Evolutionary conservation across 805 yeast species (phyloP).

Genomic region (Candida parachauliodes): DNA sequence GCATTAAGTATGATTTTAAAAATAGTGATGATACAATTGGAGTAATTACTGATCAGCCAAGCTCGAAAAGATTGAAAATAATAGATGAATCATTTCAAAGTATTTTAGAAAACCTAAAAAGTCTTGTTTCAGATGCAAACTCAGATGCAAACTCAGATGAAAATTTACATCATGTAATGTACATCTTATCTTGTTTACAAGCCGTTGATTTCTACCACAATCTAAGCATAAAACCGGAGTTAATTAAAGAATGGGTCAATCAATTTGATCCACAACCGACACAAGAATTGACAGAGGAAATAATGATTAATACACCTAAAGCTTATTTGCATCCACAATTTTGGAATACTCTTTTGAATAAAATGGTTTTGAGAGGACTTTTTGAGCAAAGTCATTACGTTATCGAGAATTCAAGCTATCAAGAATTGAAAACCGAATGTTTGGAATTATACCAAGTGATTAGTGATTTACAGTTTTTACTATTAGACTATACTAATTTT

Average conservation of each 20-base stretch:
- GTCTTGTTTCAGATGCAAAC: slow-evolving; percentile 21
- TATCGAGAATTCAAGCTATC: slow-evolving; percentile 41
- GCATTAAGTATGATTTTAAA: slow-evolving; percentile 13
- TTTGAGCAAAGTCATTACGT: slow-evolving; percentile 52
- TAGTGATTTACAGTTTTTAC: slow-evolving; percentile 36
- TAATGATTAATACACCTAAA: slow-evolving; percentile 39
- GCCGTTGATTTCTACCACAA: slow-evolving; percentile 45
- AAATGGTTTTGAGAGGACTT: slow-evolving; percentile 58
- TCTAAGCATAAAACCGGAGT: slow-evolving; percentile 38
- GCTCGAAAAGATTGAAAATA: neutral
- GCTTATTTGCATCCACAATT: slow-evolving; percentile 52
- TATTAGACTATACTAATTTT: slow-evolving; percentile 40
- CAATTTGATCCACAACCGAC: slow-evolving; percentile 67
- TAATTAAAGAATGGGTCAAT: slow-evolving; percentile 61
- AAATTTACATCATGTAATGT: slow-evolving; percentile 39
- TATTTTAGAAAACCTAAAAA: slow-evolving; percentile 25
- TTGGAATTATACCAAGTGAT: slow-evolving; percentile 35
- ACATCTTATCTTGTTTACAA: slow-evolving; percentile 55
- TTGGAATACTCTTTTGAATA: slow-evolving; percentile 59
- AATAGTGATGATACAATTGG: slow-evolving; percentile 26
- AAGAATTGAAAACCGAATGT: slow-evolving; percentile 28
- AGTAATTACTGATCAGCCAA: slow-evolving; percentile 18
- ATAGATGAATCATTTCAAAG: slow-evolving; percentile 23
- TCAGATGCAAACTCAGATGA: slow-evolving; percentile 14
- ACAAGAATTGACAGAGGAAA: slow-evolving; percentile 44